Base-by-base conservation (phyloP, 2,329 filamentous ascomycete species). In the Ophiostoma perfectum region DNA sequence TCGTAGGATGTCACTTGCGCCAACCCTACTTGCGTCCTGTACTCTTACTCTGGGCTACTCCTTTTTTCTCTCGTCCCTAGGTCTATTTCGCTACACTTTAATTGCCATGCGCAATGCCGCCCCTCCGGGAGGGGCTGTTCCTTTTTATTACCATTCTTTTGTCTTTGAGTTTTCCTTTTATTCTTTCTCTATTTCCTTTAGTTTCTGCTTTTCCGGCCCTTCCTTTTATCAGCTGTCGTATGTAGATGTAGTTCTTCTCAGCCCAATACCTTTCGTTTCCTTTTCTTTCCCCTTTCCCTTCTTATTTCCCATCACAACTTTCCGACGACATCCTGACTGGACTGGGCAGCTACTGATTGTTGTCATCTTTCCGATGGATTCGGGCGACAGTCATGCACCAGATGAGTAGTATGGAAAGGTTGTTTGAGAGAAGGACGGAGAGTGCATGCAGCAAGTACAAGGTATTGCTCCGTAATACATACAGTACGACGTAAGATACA, bases 101-200 rank as follows among this genome's bases (percentile, higher is more conserved):
- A 63, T 63, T 63, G 60, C 60, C 16, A 42, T 60, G 55, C 52
- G 14, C 60, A 42, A 63, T 63, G 60, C 60, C 60, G 60, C 60
- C 60, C 60, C 60, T 63, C 60, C 60, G 60, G 60, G 60, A 63
- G 60, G 60, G 60, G 60, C 60, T 63, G 52, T 60, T 18, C 12
- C 14, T 49, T 12, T 27, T 27, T 27, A 27, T 27, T 27, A 27
- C 27, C 27, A 36, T 41, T 42, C 38, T 8, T 18, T 9, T 41
- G 27, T 4, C 44, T 14, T n/a, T 42, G 44, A 14, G 7, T 45
- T 44, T 60, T 47, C 9, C 55, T 64, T 41, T 52, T 55, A 18
- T 0, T 55, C 3, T 36, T 11, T 55, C 11, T 11, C 8, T 55
- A 2, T 3, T 55, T 16, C 41, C 18, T 66, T 66, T 39, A 5